Conservation (phyloP, 2,329 filamentous ascomycete genomes). For the Trichoderma sp. region DNA sequence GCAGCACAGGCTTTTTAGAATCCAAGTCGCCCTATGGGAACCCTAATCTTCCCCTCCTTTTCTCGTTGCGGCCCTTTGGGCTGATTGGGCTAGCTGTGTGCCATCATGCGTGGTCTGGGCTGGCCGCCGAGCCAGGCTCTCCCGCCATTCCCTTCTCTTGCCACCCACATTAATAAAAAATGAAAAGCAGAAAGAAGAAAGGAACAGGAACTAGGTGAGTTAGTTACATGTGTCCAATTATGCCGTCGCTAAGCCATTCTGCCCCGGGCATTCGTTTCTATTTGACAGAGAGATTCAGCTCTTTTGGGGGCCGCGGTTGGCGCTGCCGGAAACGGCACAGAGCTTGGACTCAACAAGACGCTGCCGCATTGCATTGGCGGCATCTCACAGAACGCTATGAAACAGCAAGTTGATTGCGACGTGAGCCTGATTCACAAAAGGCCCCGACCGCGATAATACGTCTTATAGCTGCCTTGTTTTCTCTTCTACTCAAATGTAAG, state of each 20-base stretch:
- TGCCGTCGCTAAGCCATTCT: slow-evolving; percentile 19
- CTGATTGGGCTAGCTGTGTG: slow-evolving; percentile 28
- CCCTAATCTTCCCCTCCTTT: slow-evolving; percentile 7
- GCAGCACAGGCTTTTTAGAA: background rate
- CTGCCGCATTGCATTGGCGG: slow-evolving; percentile 10
- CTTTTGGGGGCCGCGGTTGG: background rate
- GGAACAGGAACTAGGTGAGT: background rate
- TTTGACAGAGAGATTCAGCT: background rate
- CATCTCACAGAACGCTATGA: slow-evolving; percentile 17
- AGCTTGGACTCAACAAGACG: background rate
- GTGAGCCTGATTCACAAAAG: slow-evolving; percentile 6
- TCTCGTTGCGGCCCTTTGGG: slow-evolving; percentile 23
- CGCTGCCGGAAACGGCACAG: background rate
- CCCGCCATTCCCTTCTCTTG: slow-evolving; percentile 26
- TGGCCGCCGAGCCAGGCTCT: slow-evolving; percentile 25
- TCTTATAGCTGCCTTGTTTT: background rate
- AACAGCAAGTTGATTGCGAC: slow-evolving; percentile 7
- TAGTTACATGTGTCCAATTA: slow-evolving; percentile 1
- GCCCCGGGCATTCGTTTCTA: background rate
- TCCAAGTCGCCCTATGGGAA: background rate
- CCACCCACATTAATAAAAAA: slow-evolving; percentile 13
- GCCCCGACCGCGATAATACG: background rate
- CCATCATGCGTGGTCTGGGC: slow-evolving; percentile 23
- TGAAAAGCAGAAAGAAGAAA: background rate
- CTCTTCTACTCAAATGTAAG: background rate